Conservation (phyloP, 164 flowering plant genomes). For the Amborella trichopoda region DNA sequence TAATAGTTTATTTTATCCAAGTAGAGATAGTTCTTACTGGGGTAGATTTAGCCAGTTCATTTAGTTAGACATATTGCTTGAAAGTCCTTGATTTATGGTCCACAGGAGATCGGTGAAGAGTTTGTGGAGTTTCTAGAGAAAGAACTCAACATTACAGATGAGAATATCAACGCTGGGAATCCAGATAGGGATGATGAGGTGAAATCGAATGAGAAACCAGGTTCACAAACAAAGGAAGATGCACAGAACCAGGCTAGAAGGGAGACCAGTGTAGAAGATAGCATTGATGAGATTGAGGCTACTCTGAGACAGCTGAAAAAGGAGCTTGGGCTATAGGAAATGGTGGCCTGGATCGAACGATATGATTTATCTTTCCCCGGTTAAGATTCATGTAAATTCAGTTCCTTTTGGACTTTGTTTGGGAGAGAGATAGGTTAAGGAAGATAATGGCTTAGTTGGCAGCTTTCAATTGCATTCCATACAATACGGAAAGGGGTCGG, state of each 20-base stretch:
- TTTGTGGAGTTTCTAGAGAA: constrained; percentile 94
- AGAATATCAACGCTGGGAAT: constrained; percentile 14
- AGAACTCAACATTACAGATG: constrained; percentile 69
- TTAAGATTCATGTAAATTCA: too few species aligned
- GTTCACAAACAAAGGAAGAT: constrained; percentile 10
- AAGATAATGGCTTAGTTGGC: too few species aligned
- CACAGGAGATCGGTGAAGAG: constrained; percentile 93
- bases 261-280: constrained; percentile 46
- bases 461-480: too few species aligned
- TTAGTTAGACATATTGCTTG: too few species aligned
- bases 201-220: constrained; percentile 12
- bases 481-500: too few species aligned
- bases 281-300: constrained; percentile 80
- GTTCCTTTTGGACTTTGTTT: too few species aligned
- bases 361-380: too few species aligned
- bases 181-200: constrained; percentile 11
- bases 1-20: too few species aligned
- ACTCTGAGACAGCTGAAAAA: constrained; percentile 68
- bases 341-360: too few species aligned
- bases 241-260: constrained; percentile 9
- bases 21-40: neutral
- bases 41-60: too few species aligned
- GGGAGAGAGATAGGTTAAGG: too few species aligned
- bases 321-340: constrained; percentile 51
- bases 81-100: too few species aligned